A percentile compares a stretch with the other conserved stretches of the same genome.
These are phyloP conservation scores for Scenedesmus sp. DNA, from an alignment of 163 green algal species.

Conservation along the genomic window DNA sequence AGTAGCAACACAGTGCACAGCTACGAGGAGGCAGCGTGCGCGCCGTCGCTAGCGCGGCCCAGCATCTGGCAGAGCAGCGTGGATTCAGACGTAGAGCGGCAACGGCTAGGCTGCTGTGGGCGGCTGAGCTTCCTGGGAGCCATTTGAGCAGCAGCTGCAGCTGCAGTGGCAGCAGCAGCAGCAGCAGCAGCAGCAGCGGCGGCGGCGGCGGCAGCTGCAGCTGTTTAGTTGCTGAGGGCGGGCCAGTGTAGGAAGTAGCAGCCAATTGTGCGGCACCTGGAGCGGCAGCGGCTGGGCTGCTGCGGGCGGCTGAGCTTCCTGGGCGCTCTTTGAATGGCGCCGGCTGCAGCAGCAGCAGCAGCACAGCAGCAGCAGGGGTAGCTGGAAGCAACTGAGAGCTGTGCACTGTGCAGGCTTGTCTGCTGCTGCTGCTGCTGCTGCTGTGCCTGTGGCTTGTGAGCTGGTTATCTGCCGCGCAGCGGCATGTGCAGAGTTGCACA, in stretches of 20 bases:
- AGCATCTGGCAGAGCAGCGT: constrained; percentile 3
- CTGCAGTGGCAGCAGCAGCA: no score
- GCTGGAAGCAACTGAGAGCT: no score
- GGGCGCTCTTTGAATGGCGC: not conserved
- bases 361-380: not conserved
- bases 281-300: not conserved
- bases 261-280: not conserved
- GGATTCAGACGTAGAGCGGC: not conserved
- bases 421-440: no score
- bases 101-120: not conserved
- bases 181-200: not conserved
- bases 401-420: no score
- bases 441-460: no score
- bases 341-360: no score
- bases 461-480: no score
- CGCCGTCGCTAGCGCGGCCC: not conserved
- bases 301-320: not conserved
- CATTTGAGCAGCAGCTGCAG: not conserved
- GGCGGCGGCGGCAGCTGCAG: not conserved
- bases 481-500: no score
- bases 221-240: not conserved
- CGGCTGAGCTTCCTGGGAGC: not conserved
- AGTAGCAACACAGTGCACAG: not conserved
- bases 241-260: not conserved
- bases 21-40: not conserved